Evolutionary conservation across 2,329 filamentous ascomycete species (phyloP).

Genomic region (Celoporthe dispersa): DNA sequence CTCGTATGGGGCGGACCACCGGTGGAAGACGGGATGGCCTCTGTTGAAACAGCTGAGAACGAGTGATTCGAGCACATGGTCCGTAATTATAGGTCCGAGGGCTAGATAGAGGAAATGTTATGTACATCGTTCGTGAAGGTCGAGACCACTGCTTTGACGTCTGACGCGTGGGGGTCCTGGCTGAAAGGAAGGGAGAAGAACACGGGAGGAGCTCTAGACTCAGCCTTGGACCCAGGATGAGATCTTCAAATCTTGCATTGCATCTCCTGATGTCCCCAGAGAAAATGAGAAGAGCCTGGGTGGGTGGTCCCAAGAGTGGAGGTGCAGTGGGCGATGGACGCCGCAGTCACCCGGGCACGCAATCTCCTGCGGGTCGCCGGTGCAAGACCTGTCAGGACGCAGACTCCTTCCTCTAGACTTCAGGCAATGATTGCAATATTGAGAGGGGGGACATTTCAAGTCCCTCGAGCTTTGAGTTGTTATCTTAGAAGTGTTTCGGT

Average conservation of each 20-base stretch:
- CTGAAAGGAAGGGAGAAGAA: not conserved
- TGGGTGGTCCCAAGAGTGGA: not conserved
- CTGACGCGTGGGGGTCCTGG: not conserved
- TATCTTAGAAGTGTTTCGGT: too few species aligned
- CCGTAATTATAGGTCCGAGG: not conserved
- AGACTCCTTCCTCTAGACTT: too few species aligned
- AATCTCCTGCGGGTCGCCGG: too few species aligned
- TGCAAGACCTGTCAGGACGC: too few species aligned
- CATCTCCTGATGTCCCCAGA: not conserved
- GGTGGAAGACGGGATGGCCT: not conserved
- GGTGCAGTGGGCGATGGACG: not conserved
- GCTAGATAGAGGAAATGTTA: not conserved
- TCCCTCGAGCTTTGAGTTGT: too few species aligned
- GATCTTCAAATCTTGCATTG: not conserved
- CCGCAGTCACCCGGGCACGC: not conserved
- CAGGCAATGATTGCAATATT: too few species aligned
- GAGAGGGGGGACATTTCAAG: too few species aligned
- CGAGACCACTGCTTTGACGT: not conserved
- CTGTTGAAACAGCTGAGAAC: not conserved
- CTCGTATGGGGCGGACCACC: conserved; percentile 13
- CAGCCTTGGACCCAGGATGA: conserved; percentile 1
- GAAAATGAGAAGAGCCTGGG: not conserved
- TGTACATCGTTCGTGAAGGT: not conserved
- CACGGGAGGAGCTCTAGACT: not conserved
- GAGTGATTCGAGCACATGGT: not conserved